Conservation (phyloP, 1,139 yeast species). For the Ashbya aceris region DNA sequence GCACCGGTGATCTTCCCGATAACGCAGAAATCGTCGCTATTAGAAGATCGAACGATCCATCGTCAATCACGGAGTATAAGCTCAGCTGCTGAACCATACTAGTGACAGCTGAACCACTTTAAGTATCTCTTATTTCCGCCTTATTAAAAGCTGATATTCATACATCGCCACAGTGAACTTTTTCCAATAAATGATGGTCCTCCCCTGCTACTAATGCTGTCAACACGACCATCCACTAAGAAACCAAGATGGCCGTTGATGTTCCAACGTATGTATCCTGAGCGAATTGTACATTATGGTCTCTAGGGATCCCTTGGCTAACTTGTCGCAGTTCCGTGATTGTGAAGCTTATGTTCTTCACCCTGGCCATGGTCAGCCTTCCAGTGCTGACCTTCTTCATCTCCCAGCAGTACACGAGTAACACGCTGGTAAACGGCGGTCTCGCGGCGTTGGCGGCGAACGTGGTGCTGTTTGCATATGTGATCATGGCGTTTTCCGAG, state of each 20-base stretch:
- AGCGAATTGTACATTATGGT: too few species aligned
- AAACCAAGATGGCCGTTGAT: constrained; percentile 34
- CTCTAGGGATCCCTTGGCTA: neutral
- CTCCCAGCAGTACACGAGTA: constrained; percentile 44
- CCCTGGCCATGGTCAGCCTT: constrained; percentile 76
- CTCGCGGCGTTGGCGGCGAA: constrained; percentile 84
- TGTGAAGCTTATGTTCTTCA: constrained; percentile 71
- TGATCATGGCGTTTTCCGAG: constrained; percentile 79
- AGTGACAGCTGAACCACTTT: too few species aligned
- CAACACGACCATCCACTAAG: neutral
- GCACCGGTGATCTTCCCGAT: constrained; percentile 29
- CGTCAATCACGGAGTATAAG: constrained; percentile 27
- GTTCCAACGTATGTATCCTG: constrained; percentile 32
- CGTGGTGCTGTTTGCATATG: constrained; percentile 75
- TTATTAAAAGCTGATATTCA: too few species aligned
- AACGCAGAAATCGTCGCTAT: constrained; percentile 30
- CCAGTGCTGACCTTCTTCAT: constrained; percentile 71
- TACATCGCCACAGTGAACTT: neutral
- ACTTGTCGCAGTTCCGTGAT: constrained; percentile 24
- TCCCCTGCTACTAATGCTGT: neutral
- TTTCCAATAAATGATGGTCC: neutral
- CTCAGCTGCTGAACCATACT: constrained; percentile 35
- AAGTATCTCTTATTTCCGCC: too few species aligned
- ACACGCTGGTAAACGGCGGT: constrained; percentile 77
- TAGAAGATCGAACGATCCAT: constrained; percentile 27